phyloP scores from a whole-genome alignment of 768 basidiomycete species.

The Psilocybe azurescens region DNA sequence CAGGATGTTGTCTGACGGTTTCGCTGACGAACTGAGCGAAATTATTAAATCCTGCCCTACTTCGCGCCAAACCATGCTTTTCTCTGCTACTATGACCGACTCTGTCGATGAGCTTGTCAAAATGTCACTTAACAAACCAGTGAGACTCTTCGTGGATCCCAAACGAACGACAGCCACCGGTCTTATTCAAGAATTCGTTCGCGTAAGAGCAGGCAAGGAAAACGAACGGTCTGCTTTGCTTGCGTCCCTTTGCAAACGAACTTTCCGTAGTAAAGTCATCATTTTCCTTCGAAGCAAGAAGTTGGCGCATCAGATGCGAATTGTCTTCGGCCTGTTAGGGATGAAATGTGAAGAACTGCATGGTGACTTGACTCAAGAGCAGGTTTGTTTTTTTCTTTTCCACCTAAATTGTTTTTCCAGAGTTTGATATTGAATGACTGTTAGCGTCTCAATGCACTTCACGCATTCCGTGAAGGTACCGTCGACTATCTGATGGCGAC shows the following conservation, averaged over 20 bases:
- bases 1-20: constrained; percentile 95
- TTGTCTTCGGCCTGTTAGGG: constrained; percentile 88
- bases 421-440: constrained; percentile 95
- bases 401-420: constrained; percentile 66
- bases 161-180: constrained; percentile 86
- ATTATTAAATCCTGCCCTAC: constrained; percentile 90
- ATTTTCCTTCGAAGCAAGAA: constrained; percentile 97
- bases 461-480: constrained; percentile 83
- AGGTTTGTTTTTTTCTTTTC: constrained; percentile 78
- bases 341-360: constrained; percentile 93
- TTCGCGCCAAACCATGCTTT: constrained; percentile 96
- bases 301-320: constrained; percentile 94
- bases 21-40: constrained; percentile 92
- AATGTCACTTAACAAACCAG: constrained; percentile 92
- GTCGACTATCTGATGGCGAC: constrained; percentile 97
- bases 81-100: constrained; percentile 99
- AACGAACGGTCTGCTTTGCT: constrained; percentile 78
- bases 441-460: constrained; percentile 89
- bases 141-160: constrained; percentile 94
- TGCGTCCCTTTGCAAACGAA: constrained; percentile 84
- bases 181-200: constrained; percentile 93
- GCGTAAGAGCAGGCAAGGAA: constrained; percentile 83
- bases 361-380: constrained; percentile 95
- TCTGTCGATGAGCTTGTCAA: constrained; percentile 92
- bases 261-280: constrained; percentile 84